phyloP scores from a whole-genome alignment of 78 protist genomes.

The Monosiga brevicollis region DNA sequence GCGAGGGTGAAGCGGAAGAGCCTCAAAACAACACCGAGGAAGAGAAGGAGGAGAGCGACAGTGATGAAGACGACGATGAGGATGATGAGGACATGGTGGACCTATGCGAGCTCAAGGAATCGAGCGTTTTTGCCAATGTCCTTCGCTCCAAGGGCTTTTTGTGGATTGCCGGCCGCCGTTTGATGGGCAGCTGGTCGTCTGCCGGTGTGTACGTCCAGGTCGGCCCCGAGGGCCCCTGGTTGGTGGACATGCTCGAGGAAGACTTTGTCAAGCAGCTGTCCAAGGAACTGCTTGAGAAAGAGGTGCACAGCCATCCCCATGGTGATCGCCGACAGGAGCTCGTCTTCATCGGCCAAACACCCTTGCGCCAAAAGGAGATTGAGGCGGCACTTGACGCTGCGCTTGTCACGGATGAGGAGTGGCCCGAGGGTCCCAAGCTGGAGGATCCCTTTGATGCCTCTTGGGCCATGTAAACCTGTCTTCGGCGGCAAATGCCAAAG shows the following conservation, averaged over 20 bases:
- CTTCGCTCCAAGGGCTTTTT: slow-evolving; percentile 58
- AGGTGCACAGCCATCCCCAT: background rate
- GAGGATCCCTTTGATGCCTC: no score
- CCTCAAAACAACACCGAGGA: background rate
- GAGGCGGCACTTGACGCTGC: slow-evolving; percentile 39
- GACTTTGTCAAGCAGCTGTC: background rate
- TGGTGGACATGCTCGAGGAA: background rate
- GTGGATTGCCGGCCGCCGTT: slow-evolving; percentile 39
- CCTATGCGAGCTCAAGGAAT: background rate
- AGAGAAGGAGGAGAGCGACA: background rate
- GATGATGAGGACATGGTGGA: background rate
- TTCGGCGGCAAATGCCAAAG: no score
- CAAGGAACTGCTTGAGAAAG: background rate
- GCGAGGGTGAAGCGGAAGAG: background rate
- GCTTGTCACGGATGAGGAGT: slow-evolving; percentile 60
- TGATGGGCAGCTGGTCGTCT: slow-evolving; percentile 20
- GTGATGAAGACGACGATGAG: background rate
- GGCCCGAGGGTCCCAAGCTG: background rate
- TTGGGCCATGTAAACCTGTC: no score
- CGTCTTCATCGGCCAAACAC: slow-evolving; percentile 76
- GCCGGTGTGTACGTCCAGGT: background rate
- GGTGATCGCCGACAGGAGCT: slow-evolving; percentile 59
- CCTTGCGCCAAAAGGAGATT: slow-evolving; percentile 33
- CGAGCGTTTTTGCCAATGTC: background rate
- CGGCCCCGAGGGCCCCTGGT: slow-evolving; percentile 13